Evolutionary conservation across 2,329 filamentous ascomycete genomes (phyloP), one percentile per base, ranked within the genome.

Genomic region (Ceratocystis papillata): DNA sequence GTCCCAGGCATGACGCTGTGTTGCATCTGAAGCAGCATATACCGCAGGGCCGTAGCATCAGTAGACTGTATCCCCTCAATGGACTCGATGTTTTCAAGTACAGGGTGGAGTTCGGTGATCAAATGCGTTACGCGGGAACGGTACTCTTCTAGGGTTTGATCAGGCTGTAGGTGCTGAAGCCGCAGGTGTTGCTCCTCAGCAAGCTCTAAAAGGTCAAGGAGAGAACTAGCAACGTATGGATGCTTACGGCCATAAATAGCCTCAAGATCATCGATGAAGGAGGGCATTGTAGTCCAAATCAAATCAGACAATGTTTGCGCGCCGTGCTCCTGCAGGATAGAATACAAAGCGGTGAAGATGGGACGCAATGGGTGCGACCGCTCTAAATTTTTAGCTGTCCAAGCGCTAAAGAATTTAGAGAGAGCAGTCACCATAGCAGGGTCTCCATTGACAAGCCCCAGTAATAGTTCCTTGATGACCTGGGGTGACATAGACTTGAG

Each of bases 261-360:
- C 64, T 79, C 77, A 20, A 79, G 70, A 68, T 79, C 77, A 62
- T 79, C 77, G 1, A 77, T 76, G 67, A 79, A 75, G 1, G 74
- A 74, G 1, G 77, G 75, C 45, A 76, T 73, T 62, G 76, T 77
- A 48, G 72, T 73, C 76, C 76, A 77, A 1, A 79, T 70, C 12
- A 79, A 70, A 64, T 79, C 76, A 4, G 77, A 79, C n/a, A 79
- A 70, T 7, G 75, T 77, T 2, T 70, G 70, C 6, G 77, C 72
- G 1, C 77, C 77, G 67, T 79, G 77, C 53, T 78, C 78, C 67
- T 79, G 77, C 66, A 78, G 76, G 5, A 79, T 75, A 46, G 79
- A 76, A 69, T 79, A 79, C 28, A 79, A 67, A 50, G 76, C 76
- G 15, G 72, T 73, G 65, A 79, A 78, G 2, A 78, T 77, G 65